Base-by-base conservation (phyloP, 257 asterid genomes). In the Penstemon davidsonii region DNA sequence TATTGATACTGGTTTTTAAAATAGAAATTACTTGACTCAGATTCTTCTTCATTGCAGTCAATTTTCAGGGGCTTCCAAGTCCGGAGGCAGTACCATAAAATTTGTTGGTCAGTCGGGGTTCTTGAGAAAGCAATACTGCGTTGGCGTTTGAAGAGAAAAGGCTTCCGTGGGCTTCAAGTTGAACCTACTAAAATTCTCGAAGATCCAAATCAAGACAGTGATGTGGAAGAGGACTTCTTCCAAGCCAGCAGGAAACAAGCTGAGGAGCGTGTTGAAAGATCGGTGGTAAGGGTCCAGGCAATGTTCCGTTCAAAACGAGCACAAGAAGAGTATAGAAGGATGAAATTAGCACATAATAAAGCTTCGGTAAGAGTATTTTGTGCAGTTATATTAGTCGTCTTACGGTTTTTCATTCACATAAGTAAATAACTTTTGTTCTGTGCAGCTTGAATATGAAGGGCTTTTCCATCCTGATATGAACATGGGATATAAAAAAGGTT, bases 81-180 rank as follows among this genome's bases (percentile, higher is more conserved):
- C 41, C 83, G 99, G 75, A 91, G 54, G 78, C 96, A 90, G 74
- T 91, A 94, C 76, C 75, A 79, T 7, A 88, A 88, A 79, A 83
- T 94, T 59, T 62, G 70, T 74, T 94, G 97, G 96, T 88, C 96
- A 3, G 97, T 94, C 54, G 99, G 99, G 61, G 83, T 94, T 70
- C 83, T 94, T 52, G 99, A 94, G 79, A 94, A 94, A 73, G 96
- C 88, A 54, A 77, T 94, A 62, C 81, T 94, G 38, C 89, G 99
- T 5, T 94, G 99, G 99, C 96, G 96, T 57, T 76, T 86, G 71
- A 94, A 85, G 89, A 84, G 96, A 67, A 94, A 88, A 81, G 97
- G 99, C 56, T 76, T 94, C 62, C 93, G 99, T 39, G 96, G 99
- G 60, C 85, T 88, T 79, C 90, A 94, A 71, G 86, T 83, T 66